phyloP scores from a whole-genome alignment of 2,329 filamentous ascomycete species.

The Coniella lustricola region DNA sequence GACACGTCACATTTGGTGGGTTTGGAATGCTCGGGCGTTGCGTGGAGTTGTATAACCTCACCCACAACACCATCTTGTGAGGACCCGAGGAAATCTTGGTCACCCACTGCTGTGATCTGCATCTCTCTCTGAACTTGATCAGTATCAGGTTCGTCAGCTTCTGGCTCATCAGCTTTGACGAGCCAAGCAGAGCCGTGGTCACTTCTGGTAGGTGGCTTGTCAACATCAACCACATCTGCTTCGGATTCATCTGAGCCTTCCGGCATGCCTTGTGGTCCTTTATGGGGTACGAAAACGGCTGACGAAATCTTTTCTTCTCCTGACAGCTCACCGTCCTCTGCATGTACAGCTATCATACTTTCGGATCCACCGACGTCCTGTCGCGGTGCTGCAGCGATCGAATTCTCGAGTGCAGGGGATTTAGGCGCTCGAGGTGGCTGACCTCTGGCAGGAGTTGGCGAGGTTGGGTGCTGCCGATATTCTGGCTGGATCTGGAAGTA shows the following conservation, averaged over 20 bases:
- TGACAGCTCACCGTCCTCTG: conserved; percentile 52
- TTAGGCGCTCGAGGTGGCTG: conserved; percentile 12
- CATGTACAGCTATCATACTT: conserved; percentile 18
- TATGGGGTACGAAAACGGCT: conserved; percentile 74
- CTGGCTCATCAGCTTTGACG: conserved; percentile 49
- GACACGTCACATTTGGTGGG: conserved; percentile 25
- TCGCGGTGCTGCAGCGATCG: background rate
- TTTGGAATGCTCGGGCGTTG: background rate
- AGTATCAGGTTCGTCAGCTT: conserved; percentile 25
- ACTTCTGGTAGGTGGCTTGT: conserved; percentile 12
- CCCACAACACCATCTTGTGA: conserved; percentile 8
- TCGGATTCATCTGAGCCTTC: conserved; percentile 20
- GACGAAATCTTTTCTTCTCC: conserved; percentile 84
- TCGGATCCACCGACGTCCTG: conserved; percentile 6
- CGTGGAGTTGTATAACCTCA: conserved; percentile 1
- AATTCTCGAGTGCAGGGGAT: conserved; percentile 7
- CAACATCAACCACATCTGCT: conserved; percentile 16
- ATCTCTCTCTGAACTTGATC: conserved; percentile 28
- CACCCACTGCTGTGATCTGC: conserved; percentile 15
- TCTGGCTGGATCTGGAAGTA: conserved; percentile 19
- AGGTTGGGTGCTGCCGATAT: background rate
- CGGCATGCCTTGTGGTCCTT: conserved; percentile 40
- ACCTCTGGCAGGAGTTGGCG: background rate
- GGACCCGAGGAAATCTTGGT: background rate
- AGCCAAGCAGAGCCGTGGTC: conserved; percentile 37